Base-by-base conservation (phyloP, 176 grass and related monocot genomes). In the Musa troglodytarum region DNA sequence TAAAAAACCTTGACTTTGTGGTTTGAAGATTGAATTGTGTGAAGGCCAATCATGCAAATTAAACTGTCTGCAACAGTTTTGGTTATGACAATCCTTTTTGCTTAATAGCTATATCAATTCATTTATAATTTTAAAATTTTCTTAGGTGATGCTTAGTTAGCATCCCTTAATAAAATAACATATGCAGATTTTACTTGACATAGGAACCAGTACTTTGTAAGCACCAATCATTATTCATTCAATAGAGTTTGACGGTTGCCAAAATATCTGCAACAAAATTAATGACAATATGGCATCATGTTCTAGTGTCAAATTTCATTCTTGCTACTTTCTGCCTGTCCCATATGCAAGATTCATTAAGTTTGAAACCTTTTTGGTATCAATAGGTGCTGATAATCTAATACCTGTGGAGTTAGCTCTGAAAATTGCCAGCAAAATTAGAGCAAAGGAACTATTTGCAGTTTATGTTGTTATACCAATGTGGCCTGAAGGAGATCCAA, bases 401-500 rank as follows among this genome's bases (percentile, higher is more conserved):
- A 85, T 98, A 91, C 94, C 94, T 34, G 90, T 98, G 28, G 94
- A 98, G 77, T 64, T 98, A 68, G 94, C 94, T 70, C 83, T 98
- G 61, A 98, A 98, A 91, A 80, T 98, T 70, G 94, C 79, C 52
- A 93, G 90, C 77, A 98, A 98, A 65, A 98, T 98, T 80, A 93
- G 84, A 89, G 88, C 84, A 0, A 69, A 80, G 0, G 86, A 98
- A 65, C 84, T 78, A 13, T 98, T 98, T 85, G 86, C 94, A 53
- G 90, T 98, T 59, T 98, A 98, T 85, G 80, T 98, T 66, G 77
- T 98, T 59, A 98, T 98, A 77, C 94, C 94, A 65, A 90, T 98
- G 94, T 98, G 94, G 94, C 94, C 94, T 50, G 94, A 98, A 87
- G 94, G 94, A 84, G 84, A 87, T 63, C 94, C 94, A 78, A 91